These are phyloP conservation scores for Scheffersomyces lignosus DNA, from an alignment of 805 yeast species.

Conservation along the genomic window DNA sequence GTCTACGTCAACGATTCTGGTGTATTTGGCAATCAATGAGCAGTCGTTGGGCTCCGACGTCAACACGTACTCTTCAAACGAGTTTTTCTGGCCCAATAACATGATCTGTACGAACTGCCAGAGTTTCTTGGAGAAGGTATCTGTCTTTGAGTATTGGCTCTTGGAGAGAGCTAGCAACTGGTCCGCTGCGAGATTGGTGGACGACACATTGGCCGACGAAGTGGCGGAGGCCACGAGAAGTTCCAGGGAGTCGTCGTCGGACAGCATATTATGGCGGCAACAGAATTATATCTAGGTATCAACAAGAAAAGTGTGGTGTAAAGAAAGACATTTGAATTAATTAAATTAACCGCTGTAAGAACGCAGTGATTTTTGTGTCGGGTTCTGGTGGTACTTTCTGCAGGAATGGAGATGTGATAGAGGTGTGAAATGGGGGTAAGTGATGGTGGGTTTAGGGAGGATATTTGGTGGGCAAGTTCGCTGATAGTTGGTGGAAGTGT, in stretches of 20 bases:
- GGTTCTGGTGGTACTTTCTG: too few relatives aligned
- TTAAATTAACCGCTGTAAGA: too few relatives aligned
- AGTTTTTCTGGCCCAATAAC: constrained; percentile 21
- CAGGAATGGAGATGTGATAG: too few relatives aligned
- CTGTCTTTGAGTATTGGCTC: constrained; percentile 16
- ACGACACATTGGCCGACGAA: constrained; percentile 1
- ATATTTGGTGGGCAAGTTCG: too few relatives aligned
- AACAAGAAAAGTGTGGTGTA: too few relatives aligned
- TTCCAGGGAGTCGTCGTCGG: constrained; percentile 3
- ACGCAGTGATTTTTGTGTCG: too few relatives aligned
- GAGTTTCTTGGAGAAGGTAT: constrained; percentile 19
- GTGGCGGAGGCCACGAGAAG: constrained; percentile 3
- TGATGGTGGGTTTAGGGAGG: too few relatives aligned
- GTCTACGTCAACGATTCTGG: constrained; percentile 39
- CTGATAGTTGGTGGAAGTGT: too few relatives aligned
- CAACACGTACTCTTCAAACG: constrained; percentile 44
- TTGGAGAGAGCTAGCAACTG: constrained; percentile 1
- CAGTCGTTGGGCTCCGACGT: constrained; percentile 54
- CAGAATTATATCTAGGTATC: too few relatives aligned
- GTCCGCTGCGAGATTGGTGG: neutral
- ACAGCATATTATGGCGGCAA: neutral
- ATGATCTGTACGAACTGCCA: constrained; percentile 26
- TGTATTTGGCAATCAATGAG: constrained; percentile 51
- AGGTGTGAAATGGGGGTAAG: too few relatives aligned
- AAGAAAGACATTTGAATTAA: too few relatives aligned